Evolutionary conservation across 1,284 basidiomycete genomes (phyloP), one percentile per base, ranked within the genome.

Genomic region (Omphalotus olearius): DNA sequence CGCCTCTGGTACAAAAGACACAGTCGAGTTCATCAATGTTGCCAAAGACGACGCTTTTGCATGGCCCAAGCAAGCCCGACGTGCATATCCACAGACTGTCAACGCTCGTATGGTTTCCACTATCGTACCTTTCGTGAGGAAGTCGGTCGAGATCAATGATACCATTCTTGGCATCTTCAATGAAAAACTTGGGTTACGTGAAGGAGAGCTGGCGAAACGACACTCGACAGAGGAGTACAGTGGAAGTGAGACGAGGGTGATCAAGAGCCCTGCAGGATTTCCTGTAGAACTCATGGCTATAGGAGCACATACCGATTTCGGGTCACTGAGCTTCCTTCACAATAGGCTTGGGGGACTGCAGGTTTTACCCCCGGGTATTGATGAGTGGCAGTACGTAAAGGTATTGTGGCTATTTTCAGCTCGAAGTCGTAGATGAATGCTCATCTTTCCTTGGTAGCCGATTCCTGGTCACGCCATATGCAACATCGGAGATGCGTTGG

Each of bases 321-420:
- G 79, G 4, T 75, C 74, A 13, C 50, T 73, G 41, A 70, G 82
- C 0, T 79, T 85, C 65, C 66, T 87, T 45, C 82, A 85, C 63
- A 88, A 88, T 62, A 76, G 76, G 13, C 74, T 89, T 0, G 86
- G 86, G 2, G 87, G 87, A 0, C 67, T 90, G 5, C 87, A 89
- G 59, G 84, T 88, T 0, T 70, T 87, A 38, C 75, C 77, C 0
- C 84, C 84, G 0, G 80, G 80, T 2, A 68, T 75, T 9, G 72
- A 79, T n/a, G 65, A 74, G 18, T 89, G 86, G 86, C 79, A 80
- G 58, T 88, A 86, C 56, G 72, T 88, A 53, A 76, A 77, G 70
- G 83, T 82, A 44, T 10, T 59, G 11, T 13, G 40, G 40, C 38
- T 13, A 30, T 10, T 3, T 4, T 18, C 17, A 26, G 30, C 9